These are phyloP conservation scores for Cucurbitaria berberidis DNA, from an alignment of 2,329 filamentous ascomycete species.

Conservation along the genomic window DNA sequence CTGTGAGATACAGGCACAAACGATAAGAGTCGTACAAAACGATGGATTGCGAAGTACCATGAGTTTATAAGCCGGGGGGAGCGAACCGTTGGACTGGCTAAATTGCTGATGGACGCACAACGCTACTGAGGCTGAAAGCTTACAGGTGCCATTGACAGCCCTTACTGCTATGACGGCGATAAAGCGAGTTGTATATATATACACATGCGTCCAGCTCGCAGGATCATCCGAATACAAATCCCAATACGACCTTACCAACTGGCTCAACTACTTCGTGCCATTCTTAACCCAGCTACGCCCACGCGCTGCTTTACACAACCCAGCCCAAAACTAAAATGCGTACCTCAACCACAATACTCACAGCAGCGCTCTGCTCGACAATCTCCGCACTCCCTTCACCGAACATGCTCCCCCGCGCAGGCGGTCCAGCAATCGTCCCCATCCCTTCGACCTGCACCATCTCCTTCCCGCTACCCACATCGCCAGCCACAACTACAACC, in stretches of 20 bases:
- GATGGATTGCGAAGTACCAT: constrained; percentile 3
- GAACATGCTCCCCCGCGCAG: constrained; percentile 32
- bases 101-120: constrained; percentile 8
- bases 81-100: constrained; percentile 5
- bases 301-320: not conserved
- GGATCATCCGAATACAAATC: not conserved
- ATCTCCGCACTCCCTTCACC: constrained; percentile 9
- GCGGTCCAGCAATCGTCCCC: constrained; percentile 42
- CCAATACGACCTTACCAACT: not conserved
- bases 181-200: not conserved
- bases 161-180: constrained; percentile 5
- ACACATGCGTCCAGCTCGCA: not conserved
- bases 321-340: constrained; percentile 5
- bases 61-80: not conserved
- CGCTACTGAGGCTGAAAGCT: constrained; percentile 19
- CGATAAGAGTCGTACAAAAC: no score
- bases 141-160: constrained; percentile 4
- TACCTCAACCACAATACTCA: constrained; percentile 1
- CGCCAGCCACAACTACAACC: constrained; percentile 11
- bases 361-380: constrained; percentile 4
- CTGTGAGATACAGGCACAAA: no score
- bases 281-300: not conserved
- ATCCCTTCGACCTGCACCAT: constrained; percentile 47
- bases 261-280: not conserved
- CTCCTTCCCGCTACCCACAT: constrained; percentile 34